These are phyloP conservation scores for Auricularia auricula-judae DNA, from an alignment of 768 basidiomycete species.

Conservation along the genomic window DNA sequence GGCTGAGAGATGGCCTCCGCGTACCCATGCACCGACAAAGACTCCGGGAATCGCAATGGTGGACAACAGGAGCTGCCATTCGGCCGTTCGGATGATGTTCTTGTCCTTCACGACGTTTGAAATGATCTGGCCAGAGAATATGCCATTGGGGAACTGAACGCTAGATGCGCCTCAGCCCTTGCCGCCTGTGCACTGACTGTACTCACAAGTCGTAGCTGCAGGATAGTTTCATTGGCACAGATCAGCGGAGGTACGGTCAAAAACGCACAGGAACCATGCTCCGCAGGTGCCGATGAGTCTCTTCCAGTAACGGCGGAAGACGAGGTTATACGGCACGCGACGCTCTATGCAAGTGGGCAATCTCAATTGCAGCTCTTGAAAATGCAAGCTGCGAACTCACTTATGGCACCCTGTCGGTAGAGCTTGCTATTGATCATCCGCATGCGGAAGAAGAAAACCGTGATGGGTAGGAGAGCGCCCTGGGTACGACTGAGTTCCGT, in stretches of 20 bases:
- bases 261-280: slow-evolving; percentile 39
- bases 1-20: slow-evolving; percentile 9
- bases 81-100: slow-evolving; percentile 48
- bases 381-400: slow-evolving; percentile 20
- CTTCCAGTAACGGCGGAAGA: slow-evolving; percentile 55
- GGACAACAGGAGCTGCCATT: slow-evolving; percentile 59
- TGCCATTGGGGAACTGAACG: slow-evolving; percentile 62
- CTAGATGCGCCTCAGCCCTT: not conserved
- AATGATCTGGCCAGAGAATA: slow-evolving; percentile 57
- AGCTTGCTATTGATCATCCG: slow-evolving; percentile 60
- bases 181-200: not conserved
- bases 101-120: slow-evolving; percentile 48
- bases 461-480: slow-evolving; percentile 49
- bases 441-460: slow-evolving; percentile 62
- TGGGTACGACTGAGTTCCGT: not conserved
- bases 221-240: not conserved
- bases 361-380: slow-evolving; percentile 3
- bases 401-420: slow-evolving; percentile 54
- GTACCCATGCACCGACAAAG: slow-evolving; percentile 35
- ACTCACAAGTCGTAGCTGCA: not conserved
- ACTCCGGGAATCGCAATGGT: slow-evolving; percentile 53
- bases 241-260: not conserved
- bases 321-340: slow-evolving; percentile 51
- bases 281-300: slow-evolving; percentile 63
- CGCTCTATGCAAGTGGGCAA: slow-evolving; percentile 18